Evolutionary conservation across 768 basidiomycete genomes (phyloP), one percentile per base, ranked within the genome.

Genomic region (Termitomyces sp.): DNA sequence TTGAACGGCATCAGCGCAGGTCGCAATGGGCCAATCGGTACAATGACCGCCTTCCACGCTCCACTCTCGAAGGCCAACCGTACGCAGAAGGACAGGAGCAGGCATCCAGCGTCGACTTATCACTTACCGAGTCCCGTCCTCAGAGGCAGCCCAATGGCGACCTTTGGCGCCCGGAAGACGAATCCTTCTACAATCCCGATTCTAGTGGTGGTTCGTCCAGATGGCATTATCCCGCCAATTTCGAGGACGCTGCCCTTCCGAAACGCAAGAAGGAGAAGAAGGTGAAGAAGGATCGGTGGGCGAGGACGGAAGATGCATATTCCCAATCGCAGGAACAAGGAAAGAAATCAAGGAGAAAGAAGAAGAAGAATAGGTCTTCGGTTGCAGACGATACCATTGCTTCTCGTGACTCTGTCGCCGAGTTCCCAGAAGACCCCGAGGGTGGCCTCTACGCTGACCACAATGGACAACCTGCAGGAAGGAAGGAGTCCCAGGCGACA

Each of bases 21-120:
- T 92, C 88, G 49, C 90, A 92, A 66, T 98, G 96, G 96, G 90
- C 92, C 12, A 78, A 75, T 58, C 87, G 91, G 58, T 97, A 92
- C 76, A 88, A 91, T 57, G 95, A 96, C 64, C 87, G 94, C 57
- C 81, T 89, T 7, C 81, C 86, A 0, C 74, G 81, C 35, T 90
- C 91, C 3, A 82, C 90, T 0, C 84, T 87, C 20, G 88, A 92
- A 57, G 84, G 84, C 15, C 87, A 87, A 62, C 75, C 87, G 0
- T 79, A 88, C 65, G 95, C 89, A 70, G 94, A 92, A 57, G 95
- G 94, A 2, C 92, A 96, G 71, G 84, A 83, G 65, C 76, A 67
- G 7, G 78, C 75, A 36, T 82, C 82, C 32, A 79, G 75, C 45
- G 63, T 75, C 36, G 76, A 79, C 60, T 58, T 81, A 12, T 68